phyloP scores from a whole-genome alignment of 1,139 yeast genomes.

The Suhomyces maxii region DNA sequence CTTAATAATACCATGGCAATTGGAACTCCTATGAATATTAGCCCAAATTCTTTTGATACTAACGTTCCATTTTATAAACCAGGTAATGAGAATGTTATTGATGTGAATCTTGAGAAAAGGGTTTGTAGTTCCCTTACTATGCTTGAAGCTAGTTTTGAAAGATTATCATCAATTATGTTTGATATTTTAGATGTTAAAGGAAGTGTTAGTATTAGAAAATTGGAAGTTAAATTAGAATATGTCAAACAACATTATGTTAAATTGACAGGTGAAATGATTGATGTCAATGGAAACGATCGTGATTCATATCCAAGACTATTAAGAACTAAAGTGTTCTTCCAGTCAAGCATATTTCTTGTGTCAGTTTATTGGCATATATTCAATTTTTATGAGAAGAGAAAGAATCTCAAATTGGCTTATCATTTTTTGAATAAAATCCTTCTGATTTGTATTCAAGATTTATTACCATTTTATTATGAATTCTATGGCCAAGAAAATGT shows the following conservation, averaged over 20 bases:
- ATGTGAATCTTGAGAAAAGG: conserved; percentile 26
- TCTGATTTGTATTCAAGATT: conserved; percentile 29
- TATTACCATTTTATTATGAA: conserved; percentile 42
- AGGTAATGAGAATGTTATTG: conserved; percentile 32
- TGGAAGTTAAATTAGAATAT: conserved; percentile 18
- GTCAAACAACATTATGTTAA: conserved; percentile 19
- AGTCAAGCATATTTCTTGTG: conserved; percentile 24
- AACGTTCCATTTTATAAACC: conserved; percentile 30
- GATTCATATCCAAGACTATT: conserved; percentile 9
- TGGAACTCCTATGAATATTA: conserved; percentile 39
- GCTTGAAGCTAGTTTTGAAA: conserved; percentile 19
- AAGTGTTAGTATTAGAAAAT: conserved; percentile 19
- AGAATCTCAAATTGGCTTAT: conserved; percentile 27
- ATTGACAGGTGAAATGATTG: conserved; percentile 5
- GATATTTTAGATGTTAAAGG: conserved; percentile 22
- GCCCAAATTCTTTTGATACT: conserved; percentile 31
- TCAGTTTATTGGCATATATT: conserved; percentile 41
- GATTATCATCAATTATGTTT: conserved; percentile 18
- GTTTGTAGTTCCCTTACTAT: conserved; percentile 16
- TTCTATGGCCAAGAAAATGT: conserved; percentile 31
- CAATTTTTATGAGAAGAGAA: conserved; percentile 38
- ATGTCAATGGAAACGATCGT: background rate
- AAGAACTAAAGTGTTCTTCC: conserved; percentile 12
- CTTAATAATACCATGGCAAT: conserved; percentile 33
- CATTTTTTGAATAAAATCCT: conserved; percentile 37